A percentile compares a stretch with the other conserved stretches of the same genome.
These are phyloP conservation scores for rapeseed (Brassica napus) DNA, from an alignment of 345 rosid genomes.

Conservation along the genomic window DNA sequence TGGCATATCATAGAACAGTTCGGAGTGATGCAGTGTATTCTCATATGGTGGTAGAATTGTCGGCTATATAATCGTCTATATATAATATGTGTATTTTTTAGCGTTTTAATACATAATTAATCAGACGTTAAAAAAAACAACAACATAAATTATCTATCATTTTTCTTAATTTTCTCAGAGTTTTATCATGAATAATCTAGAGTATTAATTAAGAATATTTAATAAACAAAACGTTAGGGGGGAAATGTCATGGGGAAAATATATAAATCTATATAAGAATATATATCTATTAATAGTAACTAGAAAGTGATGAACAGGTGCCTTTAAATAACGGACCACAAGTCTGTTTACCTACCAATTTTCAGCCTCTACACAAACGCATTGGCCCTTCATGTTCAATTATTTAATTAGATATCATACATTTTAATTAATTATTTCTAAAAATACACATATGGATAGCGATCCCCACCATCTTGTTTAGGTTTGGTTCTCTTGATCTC, in stretches of 20 bases:
- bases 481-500: slow-evolving; percentile 36
- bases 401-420: slow-evolving; percentile 36
- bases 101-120: no score
- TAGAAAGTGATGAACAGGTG: slow-evolving; percentile 44
- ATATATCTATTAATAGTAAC: slow-evolving; percentile 8
- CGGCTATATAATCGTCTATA: no score
- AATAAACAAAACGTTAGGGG: background rate
- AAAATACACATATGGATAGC: slow-evolving; percentile 27
- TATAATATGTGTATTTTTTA: no score
- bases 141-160: background rate
- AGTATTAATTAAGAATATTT: background rate
- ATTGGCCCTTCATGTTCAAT: slow-evolving; percentile 37
- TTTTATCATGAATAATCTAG: background rate
- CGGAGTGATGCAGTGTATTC: no score
- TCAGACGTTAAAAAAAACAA: no score
- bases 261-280: slow-evolving; percentile 6
- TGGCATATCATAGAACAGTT: no score
- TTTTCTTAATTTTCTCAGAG: background rate
- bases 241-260: background rate
- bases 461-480: slow-evolving; percentile 57
- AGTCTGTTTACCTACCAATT: slow-evolving; percentile 64
- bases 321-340: slow-evolving; percentile 55
- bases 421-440: slow-evolving; percentile 37
- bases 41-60: no score
- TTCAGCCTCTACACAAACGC: slow-evolving; percentile 35